Evolutionary conservation across 2,329 filamentous ascomycete species (phyloP), one percentile per base, ranked within the genome.

Genomic region (Verticillium alfalfae): DNA sequence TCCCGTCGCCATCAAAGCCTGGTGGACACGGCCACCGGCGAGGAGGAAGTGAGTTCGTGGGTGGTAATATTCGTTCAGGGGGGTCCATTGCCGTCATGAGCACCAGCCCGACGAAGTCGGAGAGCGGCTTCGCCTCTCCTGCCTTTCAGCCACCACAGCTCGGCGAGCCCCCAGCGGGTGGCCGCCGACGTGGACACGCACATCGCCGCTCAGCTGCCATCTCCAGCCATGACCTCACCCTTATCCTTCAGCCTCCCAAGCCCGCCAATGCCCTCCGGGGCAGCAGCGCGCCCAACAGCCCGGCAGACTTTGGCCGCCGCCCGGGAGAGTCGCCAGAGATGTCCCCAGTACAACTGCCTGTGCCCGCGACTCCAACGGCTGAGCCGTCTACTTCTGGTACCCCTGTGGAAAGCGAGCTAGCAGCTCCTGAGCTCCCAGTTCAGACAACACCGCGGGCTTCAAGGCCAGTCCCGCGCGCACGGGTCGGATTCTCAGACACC

Each of bases 21-120:
- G 76, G 78, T 37, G 87, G 88, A 26, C 90, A 93, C 71, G 88
- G 89, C 36, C 93, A 97, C 73, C 84, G 88, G 68, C 85, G 93
- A 69, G 90, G 90, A 60, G 90, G 88, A 34, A 97, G 93, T 72
- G 93, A 97, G 72, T 93, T 96, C 69, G 90, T 96, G 56, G 92
- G 92, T 41, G 91, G 90, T 8, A 89, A 89, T 67, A 76, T 83
- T 66, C 79, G 86, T 67, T 74, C 81, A 75, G 77, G 84, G 13
- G 84, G 83, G 57, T 79, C 83, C 0, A 85, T 87, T 58, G 83
- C 84, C 10, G 76, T 86, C 8, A 81, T 91, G 76, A 90, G 86
- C 73, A 84, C 85, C 13, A 92, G 88, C 68, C 88, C 89, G 34
- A 89, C 87, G 12, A 91, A 88, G 66, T 79, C 80, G 60, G 82